Evolutionary conservation across 345 rosid species (phyloP).

Genomic region (Ceriops tagal): DNA sequence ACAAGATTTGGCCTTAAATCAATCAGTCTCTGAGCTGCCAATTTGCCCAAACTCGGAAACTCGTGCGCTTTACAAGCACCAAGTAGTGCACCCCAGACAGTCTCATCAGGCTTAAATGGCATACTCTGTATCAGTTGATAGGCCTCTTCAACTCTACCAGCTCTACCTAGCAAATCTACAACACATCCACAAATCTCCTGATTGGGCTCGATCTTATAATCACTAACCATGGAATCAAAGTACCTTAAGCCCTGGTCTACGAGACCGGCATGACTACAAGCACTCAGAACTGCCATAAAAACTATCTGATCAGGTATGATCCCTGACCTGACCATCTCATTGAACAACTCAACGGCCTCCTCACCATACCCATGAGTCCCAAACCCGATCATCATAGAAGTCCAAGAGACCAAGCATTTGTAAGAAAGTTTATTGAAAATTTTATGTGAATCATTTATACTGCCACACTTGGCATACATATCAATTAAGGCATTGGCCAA

Average conservation of each 20-base stretch:
- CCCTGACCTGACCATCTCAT: slow-evolving; percentile 71
- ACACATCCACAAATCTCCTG: slow-evolving; percentile 74
- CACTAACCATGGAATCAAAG: slow-evolving; percentile 49
- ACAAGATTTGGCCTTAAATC: slow-evolving; percentile 59
- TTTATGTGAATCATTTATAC: slow-evolving; percentile 47
- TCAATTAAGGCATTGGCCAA: slow-evolving; percentile 73
- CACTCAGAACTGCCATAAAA: slow-evolving; percentile 80
- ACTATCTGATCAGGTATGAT: slow-evolving; percentile 70
- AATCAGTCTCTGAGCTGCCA: slow-evolving; percentile 60
- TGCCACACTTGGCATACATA: slow-evolving; percentile 94
- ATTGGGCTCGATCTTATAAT: slow-evolving; percentile 47
- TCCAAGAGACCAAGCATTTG: slow-evolving; percentile 76
- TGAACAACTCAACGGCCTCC: slow-evolving; percentile 67
- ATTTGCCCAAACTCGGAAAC: slow-evolving; percentile 46
- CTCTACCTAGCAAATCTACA: slow-evolving; percentile 84
- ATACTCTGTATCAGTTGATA: slow-evolving; percentile 58
- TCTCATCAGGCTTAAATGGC: slow-evolving; percentile 74
- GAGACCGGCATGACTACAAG: slow-evolving; percentile 86
- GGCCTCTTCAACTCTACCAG: slow-evolving; percentile 83
- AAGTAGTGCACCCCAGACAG: slow-evolving; percentile 82
- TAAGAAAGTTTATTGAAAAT: slow-evolving; percentile 46
- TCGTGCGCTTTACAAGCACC: slow-evolving; percentile 76
- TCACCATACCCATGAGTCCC: slow-evolving; percentile 75
- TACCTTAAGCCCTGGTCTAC: slow-evolving; percentile 76
- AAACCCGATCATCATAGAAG: slow-evolving; percentile 93